Conservation (phyloP, 345 rosid genomes). For the Arabidopsis arenosa region DNA sequence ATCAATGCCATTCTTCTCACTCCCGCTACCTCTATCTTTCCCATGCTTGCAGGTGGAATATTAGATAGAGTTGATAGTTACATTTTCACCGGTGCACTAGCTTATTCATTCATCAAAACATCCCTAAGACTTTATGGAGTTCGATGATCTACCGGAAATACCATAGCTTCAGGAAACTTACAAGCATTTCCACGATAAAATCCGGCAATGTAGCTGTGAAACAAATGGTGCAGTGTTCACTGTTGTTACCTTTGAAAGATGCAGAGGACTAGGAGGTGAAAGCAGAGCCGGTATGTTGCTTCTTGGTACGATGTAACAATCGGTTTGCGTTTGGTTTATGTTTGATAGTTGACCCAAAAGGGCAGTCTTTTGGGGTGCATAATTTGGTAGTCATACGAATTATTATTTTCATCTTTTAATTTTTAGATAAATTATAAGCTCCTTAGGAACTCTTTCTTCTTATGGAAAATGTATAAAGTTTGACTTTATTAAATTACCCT, state of each 20-base stretch:
- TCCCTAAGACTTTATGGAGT: constrained; percentile 75
- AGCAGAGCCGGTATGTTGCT: constrained; percentile 30
- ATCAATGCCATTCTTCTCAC: background rate
- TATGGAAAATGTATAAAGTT: background rate
- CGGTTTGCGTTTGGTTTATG: constrained; percentile 30
- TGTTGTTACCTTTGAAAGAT: constrained; percentile 7
- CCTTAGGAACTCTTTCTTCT: background rate
- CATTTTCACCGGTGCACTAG: constrained; percentile 93
- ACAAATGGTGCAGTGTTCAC: constrained; percentile 16
- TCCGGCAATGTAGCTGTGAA: background rate
- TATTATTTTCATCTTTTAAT: background rate
- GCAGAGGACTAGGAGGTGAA: constrained; percentile 14
- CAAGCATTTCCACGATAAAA: background rate
- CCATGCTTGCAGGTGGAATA: constrained; percentile 68
- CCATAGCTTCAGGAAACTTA: constrained; percentile 18
- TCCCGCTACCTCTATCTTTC: background rate
- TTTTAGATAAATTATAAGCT: background rate
- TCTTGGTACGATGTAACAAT: constrained; percentile 15
- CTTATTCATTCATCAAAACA: constrained; percentile 79
- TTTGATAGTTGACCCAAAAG: constrained; percentile 10
- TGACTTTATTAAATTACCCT: constrained; percentile 21
- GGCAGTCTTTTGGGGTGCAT: background rate
- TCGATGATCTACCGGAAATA: constrained; percentile 43
- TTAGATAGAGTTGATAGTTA: constrained; percentile 91
- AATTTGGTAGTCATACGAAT: background rate